Base-by-base conservation (phyloP, 805 yeast genomes). In the Schwanniomyces yamadae region DNA sequence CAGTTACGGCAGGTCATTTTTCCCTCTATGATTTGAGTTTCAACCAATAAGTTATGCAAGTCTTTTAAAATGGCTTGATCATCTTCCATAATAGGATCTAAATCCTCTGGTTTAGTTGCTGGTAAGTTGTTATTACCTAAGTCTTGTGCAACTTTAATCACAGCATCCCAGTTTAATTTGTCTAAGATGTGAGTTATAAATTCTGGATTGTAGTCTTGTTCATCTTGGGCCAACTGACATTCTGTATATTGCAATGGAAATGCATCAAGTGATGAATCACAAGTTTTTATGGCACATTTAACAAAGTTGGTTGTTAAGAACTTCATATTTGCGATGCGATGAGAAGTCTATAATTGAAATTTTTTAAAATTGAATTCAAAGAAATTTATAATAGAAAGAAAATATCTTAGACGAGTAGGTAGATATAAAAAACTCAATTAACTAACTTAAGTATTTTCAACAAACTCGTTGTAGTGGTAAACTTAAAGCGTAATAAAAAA, bases 251-350 rank as follows among this genome's bases (percentile, higher is more conserved):
- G 70, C 38, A 93, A 72, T 2, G 99, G 99, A 56, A 89, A 93
- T 13, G 95, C 78, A 5, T 79, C 77, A 10, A 77, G 75, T 5
- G 91, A 75, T 10, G 79, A 65, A 29, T 82, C 88, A 55, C 99
- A 93, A 2, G 80, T 52, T 53, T 83, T 82, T 42, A 88, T 84
- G 0, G 98, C 89, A 63, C 99, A 93, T 57, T 84, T 88, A 44
- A 93, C 95, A 62, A 93, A 93, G 62, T 93, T 93, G 9, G 97
- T 86, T n/a, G 99, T 91, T 18, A 93, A 68, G 52, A 91, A 80
- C 66, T 93, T 91, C 99, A 91, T 91, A 7, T 21, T 21, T 21
- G 10, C 7, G 23, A 21, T 21, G 10, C 7, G 23, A 21, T 21
- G 10, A 8, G n/a, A n/a, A n/a, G n/a, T n/a, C n/a, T n/a, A n/a